A percentile compares a stretch with the other conserved stretches of the same genome.
phyloP scores from a whole-genome alignment of 2,329 filamentous ascomycete genomes.

The Harringtonia lauricola region DNA sequence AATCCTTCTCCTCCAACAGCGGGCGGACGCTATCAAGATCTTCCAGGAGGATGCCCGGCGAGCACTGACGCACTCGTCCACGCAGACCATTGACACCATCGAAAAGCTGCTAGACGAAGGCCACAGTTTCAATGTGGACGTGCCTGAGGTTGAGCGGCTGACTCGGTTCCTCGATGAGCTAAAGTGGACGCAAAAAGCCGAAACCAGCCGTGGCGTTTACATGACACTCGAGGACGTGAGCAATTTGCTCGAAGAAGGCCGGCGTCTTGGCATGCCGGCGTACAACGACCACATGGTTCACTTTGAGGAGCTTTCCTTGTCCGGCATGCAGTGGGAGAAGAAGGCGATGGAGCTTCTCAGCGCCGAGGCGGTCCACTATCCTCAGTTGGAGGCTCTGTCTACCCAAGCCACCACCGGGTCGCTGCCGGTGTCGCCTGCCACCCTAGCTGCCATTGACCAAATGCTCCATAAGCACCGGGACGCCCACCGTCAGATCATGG shows the following conservation, averaged over 20 bases:
- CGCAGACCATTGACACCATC: slow-evolving; percentile 60
- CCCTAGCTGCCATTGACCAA: slow-evolving; percentile 71
- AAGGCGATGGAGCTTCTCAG: slow-evolving; percentile 88
- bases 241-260: slow-evolving; percentile 66
- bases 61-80: slow-evolving; percentile 56
- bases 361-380: slow-evolving; percentile 87
- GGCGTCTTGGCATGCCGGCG: slow-evolving; percentile 64
- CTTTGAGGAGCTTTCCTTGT: slow-evolving; percentile 63
- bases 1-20: slow-evolving; percentile 74
- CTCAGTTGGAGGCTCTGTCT: slow-evolving; percentile 85
- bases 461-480: slow-evolving; percentile 94
- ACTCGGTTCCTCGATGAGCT: slow-evolving; percentile 73
- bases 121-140: slow-evolving; percentile 80
- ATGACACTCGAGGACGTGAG: slow-evolving; percentile 69
- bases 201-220: slow-evolving; percentile 48
- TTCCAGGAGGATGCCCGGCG: slow-evolving; percentile 69
- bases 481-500: slow-evolving; percentile 77
- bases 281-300: slow-evolving; percentile 71
- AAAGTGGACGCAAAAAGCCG: slow-evolving; percentile 77
- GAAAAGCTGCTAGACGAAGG: slow-evolving; percentile 88
- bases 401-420: slow-evolving; percentile 60
- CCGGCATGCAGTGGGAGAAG: slow-evolving; percentile 79
- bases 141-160: slow-evolving; percentile 75
- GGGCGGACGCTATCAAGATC: slow-evolving; percentile 69
- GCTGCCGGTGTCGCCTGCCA: slow-evolving; percentile 74